Evolutionary conservation across 2,329 filamentous ascomycete species (phyloP).

Genomic region (Fusarium lateritium): DNA sequence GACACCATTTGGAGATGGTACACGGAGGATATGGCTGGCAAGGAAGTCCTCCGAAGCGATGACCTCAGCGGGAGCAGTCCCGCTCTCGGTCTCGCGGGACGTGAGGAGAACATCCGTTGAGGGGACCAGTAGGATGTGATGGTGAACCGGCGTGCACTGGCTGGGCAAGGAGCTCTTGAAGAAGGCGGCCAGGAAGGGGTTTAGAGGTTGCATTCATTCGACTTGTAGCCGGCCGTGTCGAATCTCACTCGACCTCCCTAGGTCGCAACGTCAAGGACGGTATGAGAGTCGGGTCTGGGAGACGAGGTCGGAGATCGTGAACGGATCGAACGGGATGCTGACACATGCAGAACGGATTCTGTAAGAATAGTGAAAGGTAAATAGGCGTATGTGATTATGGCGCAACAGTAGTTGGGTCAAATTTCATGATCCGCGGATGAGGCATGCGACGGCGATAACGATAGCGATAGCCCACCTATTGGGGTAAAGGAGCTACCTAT

Average conservation of each 20-base stretch:
- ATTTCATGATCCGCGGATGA: slow-evolving; percentile 43
- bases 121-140: slow-evolving; percentile 94
- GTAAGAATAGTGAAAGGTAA: slow-evolving; percentile 17
- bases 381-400: slow-evolving; percentile 30
- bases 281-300: slow-evolving; percentile 25
- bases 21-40: slow-evolving; percentile 94
- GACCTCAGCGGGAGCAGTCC: slow-evolving; percentile 82
- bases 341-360: slow-evolving; percentile 46
- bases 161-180: slow-evolving; percentile 94
- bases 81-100: slow-evolving; percentile 88
- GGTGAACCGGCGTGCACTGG: slow-evolving; percentile 92
- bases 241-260: slow-evolving; percentile 50
- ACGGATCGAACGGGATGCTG: slow-evolving; percentile 37
- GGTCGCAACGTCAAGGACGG: slow-evolving; percentile 40
- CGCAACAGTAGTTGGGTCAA: slow-evolving; percentile 23
- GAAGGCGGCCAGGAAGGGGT: slow-evolving; percentile 98
- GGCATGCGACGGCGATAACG: slow-evolving; percentile 44
- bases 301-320: slow-evolving; percentile 20
- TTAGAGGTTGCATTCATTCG: slow-evolving; percentile 91
- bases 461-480: slow-evolving; percentile 39
- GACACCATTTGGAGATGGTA: slow-evolving; percentile 70
- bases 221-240: slow-evolving; percentile 50
- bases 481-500: slow-evolving; percentile 27
- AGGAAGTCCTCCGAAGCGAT: slow-evolving; percentile 94
- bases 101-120: slow-evolving; percentile 92